phyloP scores from a whole-genome alignment of 2,329 filamentous ascomycete species.

The Ascochyta viciae-villosae region DNA sequence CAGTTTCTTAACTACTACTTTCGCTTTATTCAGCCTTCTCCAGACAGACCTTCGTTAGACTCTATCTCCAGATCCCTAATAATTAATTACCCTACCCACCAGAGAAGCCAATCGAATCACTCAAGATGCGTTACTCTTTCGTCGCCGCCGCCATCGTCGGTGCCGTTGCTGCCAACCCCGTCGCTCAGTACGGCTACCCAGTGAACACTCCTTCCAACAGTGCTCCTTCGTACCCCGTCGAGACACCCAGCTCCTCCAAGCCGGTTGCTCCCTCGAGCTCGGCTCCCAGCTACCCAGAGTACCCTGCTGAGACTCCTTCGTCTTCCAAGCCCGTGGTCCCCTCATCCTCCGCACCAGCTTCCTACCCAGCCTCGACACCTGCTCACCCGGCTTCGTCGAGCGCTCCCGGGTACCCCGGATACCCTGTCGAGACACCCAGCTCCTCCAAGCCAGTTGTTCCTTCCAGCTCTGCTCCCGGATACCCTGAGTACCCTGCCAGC shows the following conservation, averaged over 20 bases:
- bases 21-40: conserved; percentile 38
- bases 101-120: conserved; percentile 5
- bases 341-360: conserved; percentile 3
- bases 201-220: conserved; percentile 3
- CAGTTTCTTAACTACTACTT: conserved; percentile 34
- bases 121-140: conserved; percentile 45
- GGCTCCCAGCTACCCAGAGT: neutral
- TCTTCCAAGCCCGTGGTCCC: conserved; percentile 6
- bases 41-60: conserved; percentile 42
- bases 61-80: conserved; percentile 35
- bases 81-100: conserved; percentile 28
- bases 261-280: conserved; percentile 9
- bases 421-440: conserved; percentile 1
- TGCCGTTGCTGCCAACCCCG: conserved; percentile 38
- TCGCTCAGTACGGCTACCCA: conserved; percentile 28
- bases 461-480: conserved; percentile 6
- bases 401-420: neutral
- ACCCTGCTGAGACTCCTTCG: conserved; percentile 12
- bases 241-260: conserved; percentile 7
- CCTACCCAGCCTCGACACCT: conserved; percentile 11
- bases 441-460: conserved; percentile 1
- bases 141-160: conserved; percentile 41
- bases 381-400: neutral
- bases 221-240: conserved; percentile 29
- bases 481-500: neutral